Conservation (phyloP, 768 basidiomycete species). For the Amanita pseudoporphyria region DNA sequence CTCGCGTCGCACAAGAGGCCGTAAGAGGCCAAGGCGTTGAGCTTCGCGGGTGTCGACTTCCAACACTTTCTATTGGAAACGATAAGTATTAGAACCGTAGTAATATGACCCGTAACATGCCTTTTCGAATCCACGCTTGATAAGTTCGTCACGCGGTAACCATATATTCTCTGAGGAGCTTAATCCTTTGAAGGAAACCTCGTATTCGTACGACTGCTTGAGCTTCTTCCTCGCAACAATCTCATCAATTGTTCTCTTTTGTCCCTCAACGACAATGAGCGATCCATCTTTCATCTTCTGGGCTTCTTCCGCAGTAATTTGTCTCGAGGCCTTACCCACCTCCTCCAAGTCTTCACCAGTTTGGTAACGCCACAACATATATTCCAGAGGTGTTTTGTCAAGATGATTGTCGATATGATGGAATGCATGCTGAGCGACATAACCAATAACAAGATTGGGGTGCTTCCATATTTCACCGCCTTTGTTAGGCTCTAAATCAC, state of each 20-base stretch:
- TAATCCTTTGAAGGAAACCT: slow-evolving; percentile 91
- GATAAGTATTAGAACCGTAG: slow-evolving; percentile 9
- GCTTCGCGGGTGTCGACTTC: slow-evolving; percentile 98
- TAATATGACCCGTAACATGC: slow-evolving; percentile 19
- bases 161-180: slow-evolving; percentile 98
- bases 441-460: slow-evolving; percentile 98
- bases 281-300: slow-evolving; percentile 97
- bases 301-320: slow-evolving; percentile 79
- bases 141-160: slow-evolving; percentile 91
- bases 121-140: slow-evolving; percentile 99
- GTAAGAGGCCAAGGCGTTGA: slow-evolving; percentile 88
- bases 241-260: slow-evolving; percentile 94
- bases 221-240: slow-evolving; percentile 88
- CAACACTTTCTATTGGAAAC: slow-evolving; percentile 66
- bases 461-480: slow-evolving; percentile 99
- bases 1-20: slow-evolving; percentile 95
- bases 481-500: slow-evolving; percentile 94
- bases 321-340: slow-evolving; percentile 83
- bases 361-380: slow-evolving; percentile 99
- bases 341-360: slow-evolving; percentile 98
- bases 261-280: slow-evolving; percentile 79
- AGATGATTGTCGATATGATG: slow-evolving; percentile 98
- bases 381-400: slow-evolving; percentile 97
- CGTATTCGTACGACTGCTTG: slow-evolving; percentile 99
- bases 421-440: slow-evolving; percentile 99